Evolutionary conservation across 192 early-diverging fungal species (phyloP), one percentile per base, ranked within the genome.

Genomic region (Gamsiella multidivaricata): DNA sequence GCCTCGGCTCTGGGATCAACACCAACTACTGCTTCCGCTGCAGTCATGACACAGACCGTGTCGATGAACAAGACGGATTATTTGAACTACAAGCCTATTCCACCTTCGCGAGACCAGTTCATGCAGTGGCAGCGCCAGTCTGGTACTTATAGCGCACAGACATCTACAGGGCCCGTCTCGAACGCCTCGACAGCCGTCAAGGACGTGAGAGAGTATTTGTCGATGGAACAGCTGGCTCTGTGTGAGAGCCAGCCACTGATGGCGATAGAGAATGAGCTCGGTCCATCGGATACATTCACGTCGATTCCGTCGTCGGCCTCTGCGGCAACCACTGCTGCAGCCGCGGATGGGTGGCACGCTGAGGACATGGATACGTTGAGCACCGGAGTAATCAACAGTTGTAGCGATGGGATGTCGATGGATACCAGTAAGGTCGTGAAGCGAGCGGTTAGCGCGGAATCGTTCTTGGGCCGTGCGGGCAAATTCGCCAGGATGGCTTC

Each of bases 381-480:
- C 42, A 15, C 9, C 26, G 20, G 20, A 39, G 18, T 20, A 33
- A 11, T n/a, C 11, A 28, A 8, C n/a, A 3, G 36, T 46, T 5
- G 25, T 23, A 3, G 28, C 15, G 9, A 37, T 54, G 26, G 51
- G 17, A 36, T 7, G 20, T 43, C 31, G 23, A 39, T 37, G 14
- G 8, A 14, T 26, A n/a, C 18, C 22, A 39, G 20, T 9, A 39
- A 56, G 36, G 49, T 41, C 9, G 49, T 67, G 15, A 69, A 47
- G 49, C 67, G 56, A 1, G 67, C 67, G 2, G 39, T 59, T 3
- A 69, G 67, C 31, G 61, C 50, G 12, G 70, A 73, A n/a, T 64
- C 70, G 14, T 58, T 73, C 20, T 51, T 73, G 54, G 37, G 17
- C 4, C 37, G 39, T 1, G 49, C 51, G 25, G 39, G 54, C 7